phyloP scores from a whole-genome alignment of 768 basidiomycete species.

The Calocera viscosa region DNA sequence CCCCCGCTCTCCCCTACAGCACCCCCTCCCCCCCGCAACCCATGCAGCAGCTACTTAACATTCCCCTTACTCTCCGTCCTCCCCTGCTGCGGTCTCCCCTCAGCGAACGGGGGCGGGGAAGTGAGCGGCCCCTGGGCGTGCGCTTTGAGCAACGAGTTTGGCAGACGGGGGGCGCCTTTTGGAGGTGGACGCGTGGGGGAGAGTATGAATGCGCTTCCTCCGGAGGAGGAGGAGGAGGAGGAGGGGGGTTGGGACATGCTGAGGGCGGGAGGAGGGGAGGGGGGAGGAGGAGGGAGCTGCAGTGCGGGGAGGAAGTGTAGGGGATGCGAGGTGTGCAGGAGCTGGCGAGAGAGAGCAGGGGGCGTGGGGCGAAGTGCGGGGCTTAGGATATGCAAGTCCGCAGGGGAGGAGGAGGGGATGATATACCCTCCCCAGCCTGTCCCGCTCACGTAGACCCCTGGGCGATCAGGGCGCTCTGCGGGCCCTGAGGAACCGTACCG shows the following conservation, averaged over 20 bases:
- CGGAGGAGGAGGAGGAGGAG: not conserved
- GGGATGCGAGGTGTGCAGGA: too few species aligned
- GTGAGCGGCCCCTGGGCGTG: conserved; percentile 5
- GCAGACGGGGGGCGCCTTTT: not conserved
- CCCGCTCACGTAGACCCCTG: too few species aligned
- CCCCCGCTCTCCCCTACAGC: not conserved
- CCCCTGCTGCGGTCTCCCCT: not conserved
- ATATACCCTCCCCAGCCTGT: too few species aligned
- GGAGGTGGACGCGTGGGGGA: not conserved
- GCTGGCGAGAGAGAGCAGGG: too few species aligned
- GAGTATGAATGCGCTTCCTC: not conserved
- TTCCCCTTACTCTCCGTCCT: conserved; percentile 2
- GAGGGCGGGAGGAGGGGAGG: too few species aligned
- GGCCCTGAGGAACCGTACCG: too few species aligned
- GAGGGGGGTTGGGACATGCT: not conserved
- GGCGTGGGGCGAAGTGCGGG: too few species aligned
- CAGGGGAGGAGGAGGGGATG: too few species aligned
- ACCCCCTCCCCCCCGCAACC: not conserved
- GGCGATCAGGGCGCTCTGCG: too few species aligned
- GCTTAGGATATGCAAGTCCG: too few species aligned
- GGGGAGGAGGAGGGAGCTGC: too few species aligned
- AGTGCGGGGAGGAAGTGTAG: too few species aligned
- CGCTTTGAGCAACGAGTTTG: not conserved
- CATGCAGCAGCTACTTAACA: not conserved
- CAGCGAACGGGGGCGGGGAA: not conserved